Evolutionary conservation across 257 asterid species (phyloP), one percentile per base, ranked within the genome.

Genomic region (Haberlea rhodopensis): DNA sequence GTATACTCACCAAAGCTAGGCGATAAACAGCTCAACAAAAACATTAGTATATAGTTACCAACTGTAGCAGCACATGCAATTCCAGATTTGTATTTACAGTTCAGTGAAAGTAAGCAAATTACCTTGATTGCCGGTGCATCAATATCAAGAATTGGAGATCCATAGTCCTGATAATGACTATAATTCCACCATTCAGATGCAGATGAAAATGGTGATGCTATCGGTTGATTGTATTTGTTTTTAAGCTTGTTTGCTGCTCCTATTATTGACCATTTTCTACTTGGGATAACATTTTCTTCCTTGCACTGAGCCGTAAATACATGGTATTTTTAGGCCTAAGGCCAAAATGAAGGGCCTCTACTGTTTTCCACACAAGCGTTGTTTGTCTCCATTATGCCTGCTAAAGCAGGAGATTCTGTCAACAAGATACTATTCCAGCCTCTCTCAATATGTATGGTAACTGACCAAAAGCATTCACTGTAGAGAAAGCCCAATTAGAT

Each of bases 81-180:
- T 61, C 65, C 68, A 67, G 76, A 76, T 77, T 68, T 65, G 81
- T 75, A 83, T 88, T 76, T 77, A 88, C 87, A 85, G 79, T 78
- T 79, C 76, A 72, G 73, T 82, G 70, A 73, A 76, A 62, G 70
- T 18, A 57, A 78, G 76, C 74, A 66, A 66, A 46, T 64, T 68
- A 70, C 69, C 76, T 63, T 65, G 77, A 76, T 73, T 54, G 73
- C 87, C 80, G 74, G 76, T 57, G 76, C 70, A 80, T 81, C 79
- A 63, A 75, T 65, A 76, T 80, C 79, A 76, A 76, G 79, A 82
- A 66, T 65, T 43, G 70, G 64, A 68, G 55, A 62, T 65, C 80
- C 75, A 64, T 53, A 65, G n/a, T 76, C 77, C 76, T 66, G 61
- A 70, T 73, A 66, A 62, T 65, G 73, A 76, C 85, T 70, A 70